Base-by-base conservation (phyloP, 768 basidiomycete genomes). In the Leucosporidium creatinivorum region DNA sequence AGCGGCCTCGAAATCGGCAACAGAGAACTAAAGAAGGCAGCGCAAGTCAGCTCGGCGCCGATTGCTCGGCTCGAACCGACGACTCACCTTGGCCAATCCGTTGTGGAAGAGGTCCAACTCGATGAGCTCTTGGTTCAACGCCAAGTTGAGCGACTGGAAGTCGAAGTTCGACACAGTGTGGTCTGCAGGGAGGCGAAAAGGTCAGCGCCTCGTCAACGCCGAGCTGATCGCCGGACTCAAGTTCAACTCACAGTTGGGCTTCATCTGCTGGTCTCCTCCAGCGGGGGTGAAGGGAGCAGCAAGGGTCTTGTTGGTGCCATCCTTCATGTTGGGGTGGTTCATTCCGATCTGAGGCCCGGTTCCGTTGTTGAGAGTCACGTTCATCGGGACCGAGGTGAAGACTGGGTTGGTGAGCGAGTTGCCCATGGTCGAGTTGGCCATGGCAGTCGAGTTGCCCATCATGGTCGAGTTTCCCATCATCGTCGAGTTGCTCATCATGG, bases 51-150 rank as follows among this genome's bases (percentile, higher is more conserved):
- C 51, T 23, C 10, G 17, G 23, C 23, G 51, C 17, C 4, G 7
- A 5, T 10, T 12, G 26, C 26, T 12, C 26, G 51, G 26, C n/a
- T 12, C 18, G 6, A n/a, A 52, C 9, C 23, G 23, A n/a, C 25
- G 2, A 23, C 10, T n/a, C 23, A n/a, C 23, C 52, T 75, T 72
- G 19, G 81, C 80, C 13, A 86, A 80, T 30, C 83, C 85, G 65
- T 82, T 79, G 73, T 85, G 79, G 80, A 86, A 86, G 0, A 74
- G 59, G 44, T 72, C 74, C n/a, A 79, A 75, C 73, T 87, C 85
- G 68, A 87, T 84, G 74, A 80, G 83, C 76, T 86, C 85, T 78
- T 86, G 85, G 74, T 85, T 82, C n/a, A 87, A 76, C 0, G 80
- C 85, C 50, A 86, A 78, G 69, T 83, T 77, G 63, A 85, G 73